Evolutionary conservation across 805 yeast species (phyloP).

Genomic region (Yarrowia sp.): DNA sequence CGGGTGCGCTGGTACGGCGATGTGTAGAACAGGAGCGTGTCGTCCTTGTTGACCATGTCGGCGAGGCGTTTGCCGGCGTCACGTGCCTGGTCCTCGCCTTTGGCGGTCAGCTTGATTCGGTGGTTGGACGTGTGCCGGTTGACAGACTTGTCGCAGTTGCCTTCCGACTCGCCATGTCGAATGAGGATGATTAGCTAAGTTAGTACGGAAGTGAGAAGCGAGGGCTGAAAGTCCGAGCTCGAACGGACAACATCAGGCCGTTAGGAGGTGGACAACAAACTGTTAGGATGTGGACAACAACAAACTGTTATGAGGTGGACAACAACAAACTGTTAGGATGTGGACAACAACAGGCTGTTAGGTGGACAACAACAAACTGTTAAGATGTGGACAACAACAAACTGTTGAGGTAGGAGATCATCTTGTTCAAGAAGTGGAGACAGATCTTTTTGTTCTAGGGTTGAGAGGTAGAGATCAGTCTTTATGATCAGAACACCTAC

Average conservation of each 20-base stretch:
- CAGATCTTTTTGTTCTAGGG: too few species aligned
- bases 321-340: too few species aligned
- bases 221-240: background rate
- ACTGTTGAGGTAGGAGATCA: too few species aligned
- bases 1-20: constrained; percentile 87
- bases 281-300: background rate
- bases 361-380: too few species aligned
- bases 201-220: constrained; percentile 3
- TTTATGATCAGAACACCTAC: too few species aligned
- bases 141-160: constrained; percentile 83
- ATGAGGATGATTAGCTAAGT: constrained; percentile 71
- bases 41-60: constrained; percentile 56
- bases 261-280: too few species aligned
- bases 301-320: too few species aligned
- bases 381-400: too few species aligned
- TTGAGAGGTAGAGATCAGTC: too few species aligned
- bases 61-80: constrained; percentile 50
- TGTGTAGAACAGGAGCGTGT: constrained; percentile 75
- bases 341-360: too few species aligned
- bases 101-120: constrained; percentile 70
- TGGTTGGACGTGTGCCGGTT: constrained; percentile 84
- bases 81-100: constrained; percentile 62
- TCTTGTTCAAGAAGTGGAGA: too few species aligned
- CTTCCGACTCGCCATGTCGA: constrained; percentile 93
- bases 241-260: background rate